Base-by-base conservation (phyloP, 345 rosid genomes). In the Populus alba region DNA sequence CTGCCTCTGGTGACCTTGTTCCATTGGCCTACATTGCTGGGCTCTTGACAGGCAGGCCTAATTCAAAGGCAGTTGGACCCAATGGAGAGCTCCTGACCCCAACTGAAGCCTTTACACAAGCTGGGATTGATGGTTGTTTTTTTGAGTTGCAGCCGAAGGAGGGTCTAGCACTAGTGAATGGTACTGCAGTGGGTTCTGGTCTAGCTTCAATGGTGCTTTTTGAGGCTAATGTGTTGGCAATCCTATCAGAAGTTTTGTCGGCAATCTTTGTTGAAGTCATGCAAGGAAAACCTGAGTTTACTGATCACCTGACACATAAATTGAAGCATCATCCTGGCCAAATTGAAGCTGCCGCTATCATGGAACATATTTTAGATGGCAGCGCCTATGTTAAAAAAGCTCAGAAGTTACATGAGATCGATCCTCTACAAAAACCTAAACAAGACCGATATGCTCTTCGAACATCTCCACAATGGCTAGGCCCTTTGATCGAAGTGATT, bases 301-400 rank as follows among this genome's bases (percentile, higher is more conserved):
- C 85, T 12, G 85, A 82, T 57, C 82, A 82, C 33, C 55, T 82
- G 77, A 82, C 85, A 31, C 85, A 82, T 41, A 82, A 82, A 55
- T 67, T 82, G 59, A 82, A 82, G 85, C 85, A 82, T 35, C 82
- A 79, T n/a, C 85, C 85, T 25, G 82, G 85, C 31, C 85, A 82
- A 47, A 82, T 82, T 45, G 85, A 82, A 78, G 80, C 85, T 11
- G 85, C 85, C 15, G 85, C 85, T 1, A 79, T 82, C 33, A 82
- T 82, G 82, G 85, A 82, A 79, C 85, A 82, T 43, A 82, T 82
- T 38, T 68, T 82, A 43, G 77, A 79, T 67, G 85, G 85, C 4
- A 82, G 85, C 63, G 66, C 70, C 9, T 82, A 82, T 15, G 70
- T 82, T 12, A 82, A 78, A 67, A 80, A 71, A 17, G 85, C 85